Evolutionary conservation across 1,139 yeast genomes (phyloP).

Genomic region (Taiozyma onychis): DNA sequence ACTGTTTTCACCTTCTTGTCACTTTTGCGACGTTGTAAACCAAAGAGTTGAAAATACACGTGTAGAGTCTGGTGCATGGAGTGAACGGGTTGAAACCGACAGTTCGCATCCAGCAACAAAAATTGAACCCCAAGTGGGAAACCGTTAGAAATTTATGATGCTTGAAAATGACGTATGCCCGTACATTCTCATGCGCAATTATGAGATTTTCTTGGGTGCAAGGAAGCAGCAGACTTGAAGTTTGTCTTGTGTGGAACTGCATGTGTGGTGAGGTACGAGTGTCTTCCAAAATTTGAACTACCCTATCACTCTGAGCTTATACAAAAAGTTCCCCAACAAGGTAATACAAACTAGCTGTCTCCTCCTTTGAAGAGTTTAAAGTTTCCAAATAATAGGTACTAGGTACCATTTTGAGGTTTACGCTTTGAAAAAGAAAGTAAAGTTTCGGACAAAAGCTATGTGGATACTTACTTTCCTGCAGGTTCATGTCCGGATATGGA

Average conservation of each 20-base stretch:
- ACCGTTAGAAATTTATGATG: neutral
- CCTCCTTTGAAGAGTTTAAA: neutral
- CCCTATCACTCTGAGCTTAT: neutral
- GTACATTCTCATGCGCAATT: neutral
- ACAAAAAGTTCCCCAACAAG: too few species aligned
- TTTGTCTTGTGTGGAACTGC: neutral
- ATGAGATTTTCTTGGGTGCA: neutral
- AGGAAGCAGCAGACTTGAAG: neutral
- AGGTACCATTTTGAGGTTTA: neutral
- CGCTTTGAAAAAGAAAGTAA: neutral
- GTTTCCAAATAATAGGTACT: neutral
- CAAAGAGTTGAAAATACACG: too few species aligned
- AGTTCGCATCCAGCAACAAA: neutral
- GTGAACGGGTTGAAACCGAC: too few species aligned
- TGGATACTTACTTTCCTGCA: neutral
- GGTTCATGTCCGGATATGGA: neutral
- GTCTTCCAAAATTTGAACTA: neutral
- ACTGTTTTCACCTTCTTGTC: too few species aligned
- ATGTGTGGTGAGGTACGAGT: neutral
- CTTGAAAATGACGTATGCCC: neutral
- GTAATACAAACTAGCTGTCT: neutral
- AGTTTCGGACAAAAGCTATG: neutral
- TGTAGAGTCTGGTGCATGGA: too few species aligned
- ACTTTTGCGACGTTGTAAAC: too few species aligned
- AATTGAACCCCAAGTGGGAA: neutral